Evolutionary conservation across 768 basidiomycete species (phyloP), one percentile per base, ranked within the genome.

Genomic region (Leccinellum rugosiceps): DNA sequence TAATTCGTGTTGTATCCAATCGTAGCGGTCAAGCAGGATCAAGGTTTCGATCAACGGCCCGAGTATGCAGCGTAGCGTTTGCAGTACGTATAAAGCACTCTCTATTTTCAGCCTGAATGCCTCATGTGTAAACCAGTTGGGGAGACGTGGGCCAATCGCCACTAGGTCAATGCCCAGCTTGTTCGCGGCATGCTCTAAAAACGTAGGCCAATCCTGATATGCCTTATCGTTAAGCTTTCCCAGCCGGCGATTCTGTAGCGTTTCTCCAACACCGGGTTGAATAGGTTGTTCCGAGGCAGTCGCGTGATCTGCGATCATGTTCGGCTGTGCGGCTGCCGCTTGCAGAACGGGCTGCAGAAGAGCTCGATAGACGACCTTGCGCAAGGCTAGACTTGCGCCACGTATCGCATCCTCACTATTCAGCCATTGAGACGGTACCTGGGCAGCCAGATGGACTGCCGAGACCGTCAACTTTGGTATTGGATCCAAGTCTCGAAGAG

Each of bases 341-440:
- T 62, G 60, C 68, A 65, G 34, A 60, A 66, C 26, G 51, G 68
- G 69, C 19, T 77, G 80, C 1, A 90, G 72, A 30, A 90, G 73
- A 0, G 88, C 88, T 11, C 90, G 79, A 80, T 86, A 92, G 11
- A 83, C 81, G 47, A 90, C 81, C 66, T 91, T 91, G 19, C 83
- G 79, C 46, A 86, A 70, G 3, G 87, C 79, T 2, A 87, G 74
- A n/a, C 72, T 66, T 28, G 82, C 77, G 3, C 72, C 66, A 3
- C 69, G 67, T 26, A 64, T 58, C 10, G 76, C 61, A 13, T 58
- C 66, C 35, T 72, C 66, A 9, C 72, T 70, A 35, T 72, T 73
- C 13, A 78, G 65, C 90, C 90, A 92, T 49, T 82, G 77, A 13
- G 76, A 69, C 0, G 89, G 90, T 1, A 84, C 77, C 62, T 92